Base-by-base conservation (phyloP, 2,329 filamentous ascomycete species). In the Macrophomina phaseolina region DNA sequence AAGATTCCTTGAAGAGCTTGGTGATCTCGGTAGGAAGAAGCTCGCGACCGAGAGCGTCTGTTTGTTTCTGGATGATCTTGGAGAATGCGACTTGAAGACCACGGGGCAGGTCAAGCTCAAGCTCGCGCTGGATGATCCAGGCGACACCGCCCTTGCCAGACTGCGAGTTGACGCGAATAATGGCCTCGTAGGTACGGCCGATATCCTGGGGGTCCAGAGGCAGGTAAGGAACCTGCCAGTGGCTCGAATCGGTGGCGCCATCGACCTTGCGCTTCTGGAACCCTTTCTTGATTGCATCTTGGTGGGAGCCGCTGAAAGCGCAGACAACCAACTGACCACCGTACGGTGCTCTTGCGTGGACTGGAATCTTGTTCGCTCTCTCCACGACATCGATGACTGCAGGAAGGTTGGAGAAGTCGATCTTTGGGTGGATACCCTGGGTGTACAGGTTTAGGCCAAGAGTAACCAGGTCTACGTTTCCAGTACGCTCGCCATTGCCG, bases 131-230 rank as follows among this genome's bases (percentile, higher is more conserved):
- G 76, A 98, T 94, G 76, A 98, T 91, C 92, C 92, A 98, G 61
- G 94, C 94, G 68, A 92, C 90, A 73, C 95, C 95, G 69, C 94
- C 94, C 83, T 99, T 98, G 71, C 94, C 94, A 73, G 89, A 92
- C 79, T 98, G 94, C 18, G 92, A 97, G 84, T 98, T 99, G 86
- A 98, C 94, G 68, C 94, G 91, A 77, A 98, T 98, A 76, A 98
- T 91, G 67, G 94, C 94, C 81, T 98, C 94, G 86, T 98, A 98
- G n/a, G 90, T 97, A 67, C 94, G 89, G 61, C 94, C 94, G 70
- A 98, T 97, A 75, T 98, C 94, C 75, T 91, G 86, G 5, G 94
- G 94, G 75, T 98, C 94, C 73, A 98, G 86, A 12, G 94, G 94
- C 58, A 98, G 89, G 77, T 98, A 98, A 0, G 94, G 94, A 46